Base-by-base conservation (phyloP, 2,329 filamentous ascomycete species). In the Lasiodiplodia sp. region DNA sequence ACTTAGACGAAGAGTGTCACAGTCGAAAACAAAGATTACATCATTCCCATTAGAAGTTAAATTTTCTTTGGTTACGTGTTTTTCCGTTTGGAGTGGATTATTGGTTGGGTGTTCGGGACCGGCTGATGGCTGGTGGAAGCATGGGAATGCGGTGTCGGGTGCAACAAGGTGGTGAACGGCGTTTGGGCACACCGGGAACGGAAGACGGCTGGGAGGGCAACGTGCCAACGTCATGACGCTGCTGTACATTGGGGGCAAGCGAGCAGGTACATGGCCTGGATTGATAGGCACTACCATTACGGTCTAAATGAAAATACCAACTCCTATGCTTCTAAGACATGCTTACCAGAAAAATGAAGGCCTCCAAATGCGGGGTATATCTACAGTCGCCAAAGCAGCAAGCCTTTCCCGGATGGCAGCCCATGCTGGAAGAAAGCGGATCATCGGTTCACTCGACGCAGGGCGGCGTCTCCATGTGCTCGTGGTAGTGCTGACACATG, bases 1-100 rank as follows among this genome's bases (percentile, higher is more conserved):
- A 47, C 44, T 47, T 71, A 85, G 83, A 86, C 84, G 23, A 85
- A 85, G 77, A 85, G 83, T 75, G 84, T 85, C 2, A 85, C 83
- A 14, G 81, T 86, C 28, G 84, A 86, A 71, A 86, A 86, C 72
- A 80, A 81, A 70, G 82, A 86, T 66, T 86, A 85, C 70, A 78
- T 82, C 63, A 68, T 70, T 38, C 62, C 67, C 11, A 47, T 47
- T 47, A 67, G 69, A 52, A 38, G 64, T 47, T 71, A 68, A 58
- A 12, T 23, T 21, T 60, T 28, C 23, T 3, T 23, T 51, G n/a
- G 44, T 40, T 52, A n/a, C 49, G 4, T 53, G 49, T 31, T 66
- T 47, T 55, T n/a, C 18, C 21, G 31, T 55, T 55, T 55, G 40
- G 37, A 47, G 34, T 31, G 12, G 44, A 5, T 18, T 40, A 14